Evolutionary conservation across 2,329 filamentous ascomycete genomes (phyloP).

Genomic region (Rutstroemia sydowiana): DNA sequence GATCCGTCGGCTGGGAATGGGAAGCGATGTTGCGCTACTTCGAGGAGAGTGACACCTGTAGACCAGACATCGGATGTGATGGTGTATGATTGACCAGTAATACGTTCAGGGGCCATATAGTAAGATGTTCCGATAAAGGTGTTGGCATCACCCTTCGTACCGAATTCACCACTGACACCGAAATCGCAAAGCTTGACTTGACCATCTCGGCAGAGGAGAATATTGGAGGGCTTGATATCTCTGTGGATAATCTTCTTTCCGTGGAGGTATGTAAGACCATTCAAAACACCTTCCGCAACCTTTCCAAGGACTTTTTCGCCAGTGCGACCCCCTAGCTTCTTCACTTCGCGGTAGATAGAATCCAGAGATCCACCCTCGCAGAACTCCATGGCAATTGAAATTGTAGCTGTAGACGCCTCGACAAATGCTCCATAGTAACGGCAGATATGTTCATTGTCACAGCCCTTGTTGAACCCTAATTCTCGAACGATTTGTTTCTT

Average conservation of each 20-base stretch:
- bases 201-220: slow-evolving; percentile 82
- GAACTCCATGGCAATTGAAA: slow-evolving; percentile 98
- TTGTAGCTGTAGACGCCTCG: slow-evolving; percentile 90
- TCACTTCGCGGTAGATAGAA: slow-evolving; percentile 95
- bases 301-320: slow-evolving; percentile 97
- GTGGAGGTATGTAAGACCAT: slow-evolving; percentile 90
- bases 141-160: slow-evolving; percentile 96
- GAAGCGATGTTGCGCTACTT: slow-evolving; percentile 98
- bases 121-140: slow-evolving; percentile 98
- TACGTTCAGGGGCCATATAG: slow-evolving; percentile 98
- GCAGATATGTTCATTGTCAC: slow-evolving; percentile 92
- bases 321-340: slow-evolving; percentile 86
- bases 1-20: slow-evolving; percentile 96
- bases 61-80: slow-evolving; percentile 99
- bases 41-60: slow-evolving; percentile 89
- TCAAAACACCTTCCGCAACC: slow-evolving; percentile 88
- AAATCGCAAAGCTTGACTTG: slow-evolving; percentile 98
- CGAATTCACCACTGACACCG: slow-evolving; percentile 94
- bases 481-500: slow-evolving; percentile 98
- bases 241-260: slow-evolving; percentile 95
- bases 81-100: slow-evolving; percentile 95
- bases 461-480: slow-evolving; percentile 95
- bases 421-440: slow-evolving; percentile 96
- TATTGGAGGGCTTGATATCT: slow-evolving; percentile 98
- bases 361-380: slow-evolving; percentile 95